Conservation (phyloP, 78 protist species). For the Speleostelium caveatum region DNA sequence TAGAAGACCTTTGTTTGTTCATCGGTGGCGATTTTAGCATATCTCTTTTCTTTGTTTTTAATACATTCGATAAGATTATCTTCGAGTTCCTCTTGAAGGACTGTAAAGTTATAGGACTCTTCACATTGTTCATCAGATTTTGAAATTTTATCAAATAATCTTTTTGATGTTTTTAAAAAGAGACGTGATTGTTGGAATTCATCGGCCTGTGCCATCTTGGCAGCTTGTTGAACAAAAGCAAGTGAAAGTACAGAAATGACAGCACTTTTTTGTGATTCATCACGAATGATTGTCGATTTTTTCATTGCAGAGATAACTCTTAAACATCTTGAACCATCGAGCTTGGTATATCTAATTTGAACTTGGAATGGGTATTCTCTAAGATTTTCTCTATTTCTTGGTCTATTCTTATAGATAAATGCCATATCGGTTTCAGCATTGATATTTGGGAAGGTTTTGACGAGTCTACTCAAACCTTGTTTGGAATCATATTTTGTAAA, state of each 20-base stretch:
- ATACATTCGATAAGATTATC: constrained; percentile 19
- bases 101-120: constrained; percentile 52
- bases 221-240: constrained; percentile 73
- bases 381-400: not conserved
- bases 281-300: constrained; percentile 8
- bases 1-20: constrained; percentile 42
- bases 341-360: constrained; percentile 70
- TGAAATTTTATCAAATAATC: constrained; percentile 11
- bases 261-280: constrained; percentile 11
- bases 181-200: constrained; percentile 35
- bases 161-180: constrained; percentile 6
- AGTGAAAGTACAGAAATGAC: not conserved
- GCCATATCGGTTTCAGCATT: constrained; percentile 36
- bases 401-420: not conserved
- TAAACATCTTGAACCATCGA: constrained; percentile 68
- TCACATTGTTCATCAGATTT: constrained; percentile 55
- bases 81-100: constrained; percentile 5
- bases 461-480: constrained; percentile 33
- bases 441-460: constrained; percentile 29
- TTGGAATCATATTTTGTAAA: constrained; percentile 38
- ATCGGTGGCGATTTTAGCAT: constrained; percentile 23
- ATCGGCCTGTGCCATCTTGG: constrained; percentile 40
- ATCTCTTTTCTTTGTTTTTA: constrained; percentile 11
- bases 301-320: constrained; percentile 55
- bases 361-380: constrained; percentile 66